A percentile compares a stretch with the other conserved stretches of the same genome.
phyloP scores from a whole-genome alignment of 768 basidiomycete genomes.

The Mycena vitilis region DNA sequence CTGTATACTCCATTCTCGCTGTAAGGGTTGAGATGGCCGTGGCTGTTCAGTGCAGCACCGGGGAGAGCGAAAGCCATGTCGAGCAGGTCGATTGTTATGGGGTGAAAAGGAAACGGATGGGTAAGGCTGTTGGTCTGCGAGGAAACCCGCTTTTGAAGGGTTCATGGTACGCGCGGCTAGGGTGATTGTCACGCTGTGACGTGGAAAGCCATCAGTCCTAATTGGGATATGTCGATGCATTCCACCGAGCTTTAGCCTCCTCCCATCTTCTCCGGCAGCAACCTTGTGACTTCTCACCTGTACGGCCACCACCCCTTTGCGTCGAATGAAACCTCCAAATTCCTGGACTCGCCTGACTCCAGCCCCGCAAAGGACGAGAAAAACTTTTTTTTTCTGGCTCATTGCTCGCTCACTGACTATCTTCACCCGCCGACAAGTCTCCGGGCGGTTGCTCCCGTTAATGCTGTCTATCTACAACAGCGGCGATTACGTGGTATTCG shows the following conservation, averaged over 20 bases:
- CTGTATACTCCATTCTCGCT: slow-evolving; percentile 77
- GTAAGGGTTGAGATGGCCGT: slow-evolving; percentile 69
- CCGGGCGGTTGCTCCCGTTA: slow-evolving; percentile 19
- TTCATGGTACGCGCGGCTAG: slow-evolving; percentile 16
- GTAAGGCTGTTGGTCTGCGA: slow-evolving; percentile 8
- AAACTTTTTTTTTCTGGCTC: not conserved
- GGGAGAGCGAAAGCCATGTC: slow-evolving; percentile 19
- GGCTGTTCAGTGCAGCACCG: slow-evolving; percentile 37
- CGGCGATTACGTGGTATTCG: too few species aligned
- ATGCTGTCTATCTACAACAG: not conserved
- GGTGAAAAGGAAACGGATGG: slow-evolving; percentile 1
- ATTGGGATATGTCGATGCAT: slow-evolving; percentile 25
- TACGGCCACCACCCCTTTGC: not conserved
- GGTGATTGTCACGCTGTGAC: slow-evolving; percentile 11
- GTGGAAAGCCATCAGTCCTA: slow-evolving; percentile 5
- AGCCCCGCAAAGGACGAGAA: not conserved
- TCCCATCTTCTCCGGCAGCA: slow-evolving; percentile 24
- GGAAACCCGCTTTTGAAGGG: slow-evolving; percentile 22
- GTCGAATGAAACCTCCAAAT: too few species aligned
- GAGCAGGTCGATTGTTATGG: not conserved
- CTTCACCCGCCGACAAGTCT: slow-evolving; percentile 25
- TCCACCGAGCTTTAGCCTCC: slow-evolving; percentile 36
- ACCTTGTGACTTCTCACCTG: slow-evolving; percentile 22
- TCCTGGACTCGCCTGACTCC: too few species aligned
- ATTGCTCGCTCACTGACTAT: too few species aligned